A percentile compares a stretch with the other conserved stretches of the same genome.
Conservation (phyloP, 306 rosid genomes). For the Spatholobus suberectus region DNA sequence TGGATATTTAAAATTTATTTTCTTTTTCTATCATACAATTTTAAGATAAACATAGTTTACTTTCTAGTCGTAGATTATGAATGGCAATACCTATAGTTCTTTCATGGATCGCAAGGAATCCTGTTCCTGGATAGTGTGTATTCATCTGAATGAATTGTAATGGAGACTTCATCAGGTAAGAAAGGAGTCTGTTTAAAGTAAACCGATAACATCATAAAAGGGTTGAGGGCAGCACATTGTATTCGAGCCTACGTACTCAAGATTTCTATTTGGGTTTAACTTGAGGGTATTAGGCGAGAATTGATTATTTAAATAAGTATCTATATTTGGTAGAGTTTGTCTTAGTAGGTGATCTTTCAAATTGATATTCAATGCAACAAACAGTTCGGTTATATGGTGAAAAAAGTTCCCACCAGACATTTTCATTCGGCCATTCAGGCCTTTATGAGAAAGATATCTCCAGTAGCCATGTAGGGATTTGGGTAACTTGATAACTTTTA, state of each 20-base stretch:
- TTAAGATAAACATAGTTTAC: neutral
- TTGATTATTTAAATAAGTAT: neutral
- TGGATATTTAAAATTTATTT: neutral
- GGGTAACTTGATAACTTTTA: neutral
- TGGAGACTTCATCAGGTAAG: neutral
- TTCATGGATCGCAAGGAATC: neutral
- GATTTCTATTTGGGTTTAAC: slow-evolving; percentile 29
- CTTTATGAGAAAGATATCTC: slow-evolving; percentile 3
- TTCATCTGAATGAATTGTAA: neutral
- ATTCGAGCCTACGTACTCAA: slow-evolving; percentile 23
- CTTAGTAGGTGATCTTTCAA: slow-evolving; percentile 46
- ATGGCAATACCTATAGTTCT: neutral
- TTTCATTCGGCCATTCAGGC: slow-evolving; percentile 10
- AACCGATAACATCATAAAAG: slow-evolving; percentile 1
- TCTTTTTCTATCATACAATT: neutral
- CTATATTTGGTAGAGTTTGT: slow-evolving; percentile 39
- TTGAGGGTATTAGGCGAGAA: slow-evolving; percentile 11
- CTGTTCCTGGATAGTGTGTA: neutral
- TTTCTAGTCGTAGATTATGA: neutral
- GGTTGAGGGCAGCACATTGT: slow-evolving; percentile 35
- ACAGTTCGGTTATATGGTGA: slow-evolving; percentile 24
- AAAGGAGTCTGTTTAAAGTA: neutral
- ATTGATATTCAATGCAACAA: slow-evolving; percentile 43
- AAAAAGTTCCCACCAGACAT: slow-evolving; percentile 43
- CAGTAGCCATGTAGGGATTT: neutral